Evolutionary conservation across 2,329 filamentous ascomycete species (phyloP).

Genomic region (Thielaviopsis ethacetica): DNA sequence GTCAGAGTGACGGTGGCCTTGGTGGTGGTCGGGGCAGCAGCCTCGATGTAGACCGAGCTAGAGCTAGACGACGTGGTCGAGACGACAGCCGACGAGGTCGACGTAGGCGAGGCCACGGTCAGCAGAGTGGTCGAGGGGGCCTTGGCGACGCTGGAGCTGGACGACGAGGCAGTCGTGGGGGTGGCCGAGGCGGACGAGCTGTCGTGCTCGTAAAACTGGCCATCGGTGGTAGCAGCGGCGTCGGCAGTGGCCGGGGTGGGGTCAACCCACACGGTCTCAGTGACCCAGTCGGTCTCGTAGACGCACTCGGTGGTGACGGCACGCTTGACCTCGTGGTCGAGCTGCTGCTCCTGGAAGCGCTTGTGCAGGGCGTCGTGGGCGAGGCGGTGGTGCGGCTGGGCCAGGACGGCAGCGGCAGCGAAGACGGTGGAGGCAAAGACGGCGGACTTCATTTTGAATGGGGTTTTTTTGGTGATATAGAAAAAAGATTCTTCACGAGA

Average conservation of each 20-base stretch:
- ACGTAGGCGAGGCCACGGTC: background rate
- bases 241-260: conserved; percentile 8
- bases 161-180: background rate
- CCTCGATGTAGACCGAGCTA: background rate
- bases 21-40: conserved; percentile 15
- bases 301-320: conserved; percentile 20
- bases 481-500: background rate
- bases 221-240: conserved; percentile 14
- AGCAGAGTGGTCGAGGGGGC: background rate
- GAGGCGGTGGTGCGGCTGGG: conserved; percentile 31
- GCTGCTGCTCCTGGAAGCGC: conserved; percentile 13
- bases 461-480: conserved; percentile 12
- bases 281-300: conserved; percentile 23
- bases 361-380: conserved; percentile 22
- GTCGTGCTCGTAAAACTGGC: conserved; percentile 17
- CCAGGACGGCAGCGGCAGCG: conserved; percentile 26
- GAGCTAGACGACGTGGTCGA: no score
- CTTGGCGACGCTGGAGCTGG: background rate
- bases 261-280: conserved; percentile 31
- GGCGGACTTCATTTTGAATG: conserved; percentile 28
- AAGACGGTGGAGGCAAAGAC: conserved; percentile 24
- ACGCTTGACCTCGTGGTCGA: conserved; percentile 11
- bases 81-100: no score
- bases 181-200: no score
- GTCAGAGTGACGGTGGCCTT: conserved; percentile 15